Base-by-base conservation (phyloP, 306 rosid genomes). In the Abrus pulchellus region DNA sequence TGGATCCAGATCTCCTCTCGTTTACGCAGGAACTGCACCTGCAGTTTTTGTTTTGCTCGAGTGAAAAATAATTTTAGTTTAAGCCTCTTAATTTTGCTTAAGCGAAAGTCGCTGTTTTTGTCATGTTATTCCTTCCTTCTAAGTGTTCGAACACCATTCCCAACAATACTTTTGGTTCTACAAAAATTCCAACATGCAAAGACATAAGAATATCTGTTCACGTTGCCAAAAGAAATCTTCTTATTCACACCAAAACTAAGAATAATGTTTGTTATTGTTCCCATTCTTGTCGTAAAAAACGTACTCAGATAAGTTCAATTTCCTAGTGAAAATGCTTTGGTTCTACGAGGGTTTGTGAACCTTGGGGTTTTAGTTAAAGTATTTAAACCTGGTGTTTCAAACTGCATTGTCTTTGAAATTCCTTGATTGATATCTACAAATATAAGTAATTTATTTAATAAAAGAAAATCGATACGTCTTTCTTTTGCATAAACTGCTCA, bases 191-290 rank as follows among this genome's bases (percentile, higher is more conserved):
- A 20, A 20, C 20, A 20, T 20, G 20, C 20, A 20, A 87, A 85
- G 38, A 92, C 67, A 49, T 68, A 48, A 5, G 84, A 81, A 64
- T 81, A 87, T 1, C 87, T 84, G 50, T 74, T 87, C 36, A 69
- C 81, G 3, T 27, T 40, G 5, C 1, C 56, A 43, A 71, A 79
- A 0, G 91, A 79, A 68, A 63, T 89, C 57, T 87, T 82, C 87
- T 90, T 93, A 67, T 91, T 92, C 76, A 88, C 98, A 0, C 93
- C 91, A 45, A 92, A 93, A 70, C 88, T 92, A 55, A 96, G 71
- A 80, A 96, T 93, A 63, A 80, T 87, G 84, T 0, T 83, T 85
- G 27, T 67, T 90, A 7, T 57, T 90, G 7, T 20, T 44, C 3
- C 78, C 88, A 5, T 76, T 86, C 83, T 85, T 94, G 6, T 63